These are phyloP conservation scores for Fusarium protoensiforme DNA, from an alignment of 2,329 filamentous ascomycete genomes.

Conservation along the genomic window DNA sequence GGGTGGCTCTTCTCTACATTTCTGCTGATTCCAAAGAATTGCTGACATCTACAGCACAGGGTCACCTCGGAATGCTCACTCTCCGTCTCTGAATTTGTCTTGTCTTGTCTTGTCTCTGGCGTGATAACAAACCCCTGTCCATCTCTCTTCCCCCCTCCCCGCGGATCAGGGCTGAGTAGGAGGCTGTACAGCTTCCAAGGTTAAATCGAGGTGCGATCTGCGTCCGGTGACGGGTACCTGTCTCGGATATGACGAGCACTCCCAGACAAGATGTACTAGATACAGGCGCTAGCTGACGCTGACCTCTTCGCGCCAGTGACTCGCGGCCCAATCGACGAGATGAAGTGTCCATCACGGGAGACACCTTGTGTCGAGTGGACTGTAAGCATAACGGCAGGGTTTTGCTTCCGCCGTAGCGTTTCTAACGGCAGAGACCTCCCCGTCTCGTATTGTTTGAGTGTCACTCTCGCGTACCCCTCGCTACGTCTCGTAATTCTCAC, in stretches of 20 bases:
- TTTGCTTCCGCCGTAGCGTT: not conserved
- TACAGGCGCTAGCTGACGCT: not conserved
- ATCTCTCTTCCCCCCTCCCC: not conserved
- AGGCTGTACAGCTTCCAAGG: not conserved
- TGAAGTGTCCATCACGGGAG: not conserved
- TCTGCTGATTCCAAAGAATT: not conserved
- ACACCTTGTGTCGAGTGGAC: not conserved
- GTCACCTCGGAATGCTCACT: not conserved
- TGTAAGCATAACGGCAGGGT: not conserved
- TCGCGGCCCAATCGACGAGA: not conserved
- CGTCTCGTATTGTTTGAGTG: not conserved
- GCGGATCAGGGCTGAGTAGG: not conserved
- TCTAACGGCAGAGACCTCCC: not conserved
- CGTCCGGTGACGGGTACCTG: not conserved
- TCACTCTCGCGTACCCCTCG: not conserved
- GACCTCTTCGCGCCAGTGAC: not conserved
- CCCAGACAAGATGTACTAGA: not conserved
- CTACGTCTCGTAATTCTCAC: not conserved
- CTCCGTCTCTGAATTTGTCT: not conserved
- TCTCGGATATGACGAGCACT: not conserved
- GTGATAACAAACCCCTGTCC: not conserved
- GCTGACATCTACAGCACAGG: not conserved
- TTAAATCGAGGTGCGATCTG: not conserved
- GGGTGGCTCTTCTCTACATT: not conserved
- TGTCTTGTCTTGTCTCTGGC: not conserved